Evolutionary conservation across 805 yeast species (phyloP).

Genomic region (Yarrowia sp.): DNA sequence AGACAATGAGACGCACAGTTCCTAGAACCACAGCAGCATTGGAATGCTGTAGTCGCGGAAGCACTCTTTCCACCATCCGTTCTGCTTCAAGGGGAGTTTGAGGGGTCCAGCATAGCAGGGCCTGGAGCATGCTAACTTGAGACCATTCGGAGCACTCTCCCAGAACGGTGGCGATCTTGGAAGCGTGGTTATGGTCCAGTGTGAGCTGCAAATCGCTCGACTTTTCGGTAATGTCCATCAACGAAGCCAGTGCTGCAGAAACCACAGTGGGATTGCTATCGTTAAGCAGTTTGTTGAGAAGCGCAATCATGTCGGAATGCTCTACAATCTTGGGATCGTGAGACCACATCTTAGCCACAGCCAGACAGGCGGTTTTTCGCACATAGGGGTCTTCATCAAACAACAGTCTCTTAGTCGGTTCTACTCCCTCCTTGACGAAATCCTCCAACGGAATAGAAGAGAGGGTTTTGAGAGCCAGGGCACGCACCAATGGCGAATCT

Average conservation of each 20-base stretch:
- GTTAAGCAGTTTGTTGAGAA: slow-evolving; percentile 50
- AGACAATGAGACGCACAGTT: slow-evolving; percentile 66
- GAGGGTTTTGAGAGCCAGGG: slow-evolving; percentile 62
- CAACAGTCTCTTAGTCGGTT: slow-evolving; percentile 40
- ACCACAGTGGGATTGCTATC: slow-evolving; percentile 62
- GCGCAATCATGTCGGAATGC: slow-evolving; percentile 44
- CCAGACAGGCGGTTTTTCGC: slow-evolving; percentile 65
- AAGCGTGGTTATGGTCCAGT: slow-evolving; percentile 50
- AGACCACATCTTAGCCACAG: slow-evolving; percentile 65
- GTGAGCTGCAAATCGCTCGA: slow-evolving; percentile 49
- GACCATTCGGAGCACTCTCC: slow-evolving; percentile 60
- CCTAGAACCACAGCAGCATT: slow-evolving; percentile 79
- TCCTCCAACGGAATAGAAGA: slow-evolving; percentile 56
- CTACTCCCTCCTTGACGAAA: slow-evolving; percentile 48
- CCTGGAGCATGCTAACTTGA: slow-evolving; percentile 61
- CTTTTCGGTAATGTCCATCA: slow-evolving; percentile 60
- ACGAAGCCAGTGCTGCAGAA: slow-evolving; percentile 66
- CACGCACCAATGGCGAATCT: slow-evolving; percentile 48
- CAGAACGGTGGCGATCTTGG: slow-evolving; percentile 43
- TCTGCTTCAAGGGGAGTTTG: slow-evolving; percentile 62
- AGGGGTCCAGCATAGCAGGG: slow-evolving; percentile 69
- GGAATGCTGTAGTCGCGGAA: slow-evolving; percentile 74
- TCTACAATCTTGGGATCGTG: slow-evolving; percentile 48
- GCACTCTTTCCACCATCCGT: slow-evolving; percentile 56
- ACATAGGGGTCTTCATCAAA: slow-evolving; percentile 55